phyloP scores from a whole-genome alignment of 1,284 basidiomycete genomes.

The Papiliotrema laurentii region DNA sequence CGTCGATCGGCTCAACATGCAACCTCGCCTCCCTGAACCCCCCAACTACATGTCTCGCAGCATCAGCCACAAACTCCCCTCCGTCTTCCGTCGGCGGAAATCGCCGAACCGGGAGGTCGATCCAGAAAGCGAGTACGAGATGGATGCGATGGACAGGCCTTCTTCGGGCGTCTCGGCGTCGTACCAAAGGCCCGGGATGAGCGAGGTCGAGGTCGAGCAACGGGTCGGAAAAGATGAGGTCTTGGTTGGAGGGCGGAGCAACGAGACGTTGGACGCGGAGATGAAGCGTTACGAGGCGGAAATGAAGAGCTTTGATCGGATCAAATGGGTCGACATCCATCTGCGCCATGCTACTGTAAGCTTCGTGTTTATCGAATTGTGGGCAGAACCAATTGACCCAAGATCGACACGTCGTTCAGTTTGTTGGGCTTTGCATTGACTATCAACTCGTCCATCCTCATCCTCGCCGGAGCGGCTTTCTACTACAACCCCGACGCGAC shows the following conservation, averaged over 20 bases:
- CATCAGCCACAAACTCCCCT: constrained; percentile 7
- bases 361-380: not conserved
- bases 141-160: not conserved
- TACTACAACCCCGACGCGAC: constrained; percentile 54
- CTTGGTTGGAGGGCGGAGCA: constrained; percentile 11
- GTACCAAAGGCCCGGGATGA: not conserved
- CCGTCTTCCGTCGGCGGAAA: constrained; percentile 8
- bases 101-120: not conserved
- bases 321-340: constrained; percentile 67
- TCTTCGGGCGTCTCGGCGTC: not conserved
- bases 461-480: constrained; percentile 62
- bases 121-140: not conserved
- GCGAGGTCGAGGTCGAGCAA: not conserved
- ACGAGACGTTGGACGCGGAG: constrained; percentile 21
- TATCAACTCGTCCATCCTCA: constrained; percentile 72
- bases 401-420: constrained; percentile 47
- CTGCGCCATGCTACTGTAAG: constrained; percentile 66
- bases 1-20: constrained; percentile 59
- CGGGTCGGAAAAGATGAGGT: not conserved
- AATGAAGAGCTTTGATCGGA: constrained; percentile 59
- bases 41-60: not conserved
- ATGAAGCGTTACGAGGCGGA: constrained; percentile 53
- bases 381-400: not conserved
- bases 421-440: constrained; percentile 77
- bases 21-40: constrained; percentile 26